Base-by-base conservation (phyloP, 768 basidiomycete species). In the Pisolithus albus region DNA sequence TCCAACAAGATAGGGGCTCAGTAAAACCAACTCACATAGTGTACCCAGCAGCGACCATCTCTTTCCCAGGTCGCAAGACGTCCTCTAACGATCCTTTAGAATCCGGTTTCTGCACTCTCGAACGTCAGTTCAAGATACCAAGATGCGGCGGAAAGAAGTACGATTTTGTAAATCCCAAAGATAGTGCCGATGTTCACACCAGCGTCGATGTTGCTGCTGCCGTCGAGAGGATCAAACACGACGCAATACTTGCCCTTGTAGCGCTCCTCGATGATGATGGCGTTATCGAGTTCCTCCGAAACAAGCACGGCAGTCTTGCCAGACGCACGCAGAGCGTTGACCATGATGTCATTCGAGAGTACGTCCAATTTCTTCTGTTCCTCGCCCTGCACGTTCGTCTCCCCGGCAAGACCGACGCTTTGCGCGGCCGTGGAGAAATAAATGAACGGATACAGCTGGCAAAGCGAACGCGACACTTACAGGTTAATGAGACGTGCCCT, bases 291-390 rank as follows among this genome's bases (percentile, higher is more conserved):
- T 64, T 97, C 94, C 70, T 99, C 96, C 16, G 92, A 94, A 55
- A 99, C 92, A 59, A 99, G 86, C 13, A 99, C 96, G 13, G 92
- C 88, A 7, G 86, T 90, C 79, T 93, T 96, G 49, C 96, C 92
- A n/a, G 90, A 94, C 3, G 94, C 94, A 39, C 91, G 82, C 32
- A 99, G 81, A 44, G 94, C 86, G 64, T 97, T 97, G 61, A 98
- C 81, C 96, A 99, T 98, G 78, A 99, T 99, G 67, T 99, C 94
- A 67, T 99, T 97, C 13, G 92, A 88, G 30, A 96, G 76, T n/a
- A 96, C 86, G 64, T 96, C 94, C 49, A 99, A 79, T 73, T 99
- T 99, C 79, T 99, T 99, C 78, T 99, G 96, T 64, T 98, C 96
- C 69, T 98, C 96, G 19, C 96, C 96, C 70, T 94, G 92, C 7